Evolutionary conservation across 2,329 filamentous ascomycete genomes (phyloP), one percentile per base, ranked within the genome.

Genomic region (Coniochaeta hoffmannii): DNA sequence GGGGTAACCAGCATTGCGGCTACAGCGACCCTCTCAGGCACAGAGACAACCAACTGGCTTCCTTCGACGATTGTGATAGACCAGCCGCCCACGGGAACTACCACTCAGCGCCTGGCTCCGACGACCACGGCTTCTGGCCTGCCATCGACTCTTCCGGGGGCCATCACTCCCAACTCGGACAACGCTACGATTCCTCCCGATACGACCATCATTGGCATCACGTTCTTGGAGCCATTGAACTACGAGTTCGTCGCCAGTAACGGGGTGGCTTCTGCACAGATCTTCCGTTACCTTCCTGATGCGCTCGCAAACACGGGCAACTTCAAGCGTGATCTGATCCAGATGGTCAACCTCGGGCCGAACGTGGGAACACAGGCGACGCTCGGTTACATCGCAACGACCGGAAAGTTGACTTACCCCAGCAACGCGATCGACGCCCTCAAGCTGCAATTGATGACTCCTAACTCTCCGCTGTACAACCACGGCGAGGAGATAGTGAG

Each of bases 211-310:
- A 86, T 96, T 62, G 90, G 96, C 68, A 80, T 97, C 59, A 94
- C 89, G 32, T 97, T 97, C 79, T 76, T 83, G 53, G 87, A 85
- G 65, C 81, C 82, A 1, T 79, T 96, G 62, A 93, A 95, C 73
- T 99, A 94, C 70, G 74, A 81, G 9, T 96, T 95, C 66, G 88
- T 97, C 28, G 85, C 87, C 11, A 76, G 75, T 22, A 84, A 87
- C 59, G 77, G 83, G 14, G 78, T 86, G 60, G 88, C 91, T 17
- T 88, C 90, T 5, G 83, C 83, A 36, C 93, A 97, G 71, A 89
- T 99, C 65, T 96, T 97, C 75, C 73, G 82, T 54, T 88, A 83
- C 61, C 76, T 97, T 4, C 91, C 91, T 0, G 63, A 76, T 53
- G 90, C 89, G 60, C 77, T 96, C 52, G 75, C 81, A 2, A 81